Conservation (phyloP, 2,329 filamentous ascomycete species). For the Passalora sequoiae region DNA sequence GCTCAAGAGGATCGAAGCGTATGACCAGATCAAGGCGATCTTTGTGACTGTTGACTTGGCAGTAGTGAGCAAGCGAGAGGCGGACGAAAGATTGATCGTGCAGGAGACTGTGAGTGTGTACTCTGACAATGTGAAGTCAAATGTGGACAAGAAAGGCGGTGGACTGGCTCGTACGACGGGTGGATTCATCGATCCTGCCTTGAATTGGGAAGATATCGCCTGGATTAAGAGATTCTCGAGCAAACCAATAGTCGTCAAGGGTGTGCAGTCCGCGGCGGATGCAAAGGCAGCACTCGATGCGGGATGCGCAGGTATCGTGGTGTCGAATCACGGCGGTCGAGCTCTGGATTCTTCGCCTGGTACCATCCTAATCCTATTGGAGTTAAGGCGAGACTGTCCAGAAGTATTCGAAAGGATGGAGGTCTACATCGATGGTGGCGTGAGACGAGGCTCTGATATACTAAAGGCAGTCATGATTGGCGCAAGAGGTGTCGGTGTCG, state of each 20-base stretch:
- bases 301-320: conserved; percentile 45
- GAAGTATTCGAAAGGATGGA: conserved; percentile 57
- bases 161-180: conserved; percentile 53
- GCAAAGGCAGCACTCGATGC: conserved; percentile 40
- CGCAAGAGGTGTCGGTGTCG: conserved; percentile 57
- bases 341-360: conserved; percentile 48
- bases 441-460: conserved; percentile 60
- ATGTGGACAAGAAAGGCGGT: conserved; percentile 51
- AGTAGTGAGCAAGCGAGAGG: conserved; percentile 52
- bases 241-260: conserved; percentile 50
- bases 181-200: conserved; percentile 52
- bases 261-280: conserved; percentile 40
- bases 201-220: conserved; percentile 46
- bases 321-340: conserved; percentile 50
- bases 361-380: conserved; percentile 55
- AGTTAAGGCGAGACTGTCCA: conserved; percentile 58
- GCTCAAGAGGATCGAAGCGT: conserved; percentile 43
- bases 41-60: conserved; percentile 58
- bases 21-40: conserved; percentile 48
- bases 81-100: conserved; percentile 43
- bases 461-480: conserved; percentile 63
- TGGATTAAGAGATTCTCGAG: conserved; percentile 43
- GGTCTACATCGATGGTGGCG: conserved; percentile 60
- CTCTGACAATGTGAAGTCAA: conserved; percentile 52
- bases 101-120: conserved; percentile 56